Conservation (phyloP, 768 basidiomycete species). For the Leccinum subgranulosum region DNA sequence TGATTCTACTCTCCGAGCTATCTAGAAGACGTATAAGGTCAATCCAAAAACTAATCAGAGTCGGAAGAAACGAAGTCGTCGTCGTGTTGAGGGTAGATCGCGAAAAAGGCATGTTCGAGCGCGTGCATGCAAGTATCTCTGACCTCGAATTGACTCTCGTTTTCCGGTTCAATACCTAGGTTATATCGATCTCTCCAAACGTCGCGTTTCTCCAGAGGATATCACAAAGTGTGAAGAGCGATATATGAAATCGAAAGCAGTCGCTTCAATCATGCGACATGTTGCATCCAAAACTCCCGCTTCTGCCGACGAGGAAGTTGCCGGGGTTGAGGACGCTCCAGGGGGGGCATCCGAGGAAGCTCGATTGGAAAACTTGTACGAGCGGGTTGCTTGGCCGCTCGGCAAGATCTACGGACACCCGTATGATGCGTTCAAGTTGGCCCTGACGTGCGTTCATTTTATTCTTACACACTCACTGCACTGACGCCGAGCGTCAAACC, state of each 20-base stretch:
- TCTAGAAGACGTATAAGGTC: constrained; percentile 94
- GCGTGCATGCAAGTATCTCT: neutral
- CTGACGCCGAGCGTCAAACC: neutral
- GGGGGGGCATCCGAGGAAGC: constrained; percentile 64
- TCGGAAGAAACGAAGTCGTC: constrained; percentile 97
- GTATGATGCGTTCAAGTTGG: constrained; percentile 96
- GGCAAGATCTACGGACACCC: constrained; percentile 91
- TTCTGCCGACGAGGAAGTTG: constrained; percentile 24
- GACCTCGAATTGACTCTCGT: neutral
- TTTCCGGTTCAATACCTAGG: constrained; percentile 43
- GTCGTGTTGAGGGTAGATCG: constrained; percentile 98
- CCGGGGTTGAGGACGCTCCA: constrained; percentile 17
- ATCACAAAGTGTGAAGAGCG: constrained; percentile 99
- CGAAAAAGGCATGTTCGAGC: constrained; percentile 75
- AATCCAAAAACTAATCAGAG: constrained; percentile 96
- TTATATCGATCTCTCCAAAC: constrained; percentile 98
- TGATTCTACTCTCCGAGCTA: constrained; percentile 98
- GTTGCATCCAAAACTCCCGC: constrained; percentile 68
- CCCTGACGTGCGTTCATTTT: constrained; percentile 69
- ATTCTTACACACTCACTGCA: constrained; percentile 30
- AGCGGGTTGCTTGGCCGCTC: constrained; percentile 90
- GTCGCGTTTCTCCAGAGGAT: constrained; percentile 96
- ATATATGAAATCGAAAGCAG: constrained; percentile 97
- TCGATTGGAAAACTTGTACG: constrained; percentile 82
- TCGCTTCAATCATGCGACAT: constrained; percentile 89